Base-by-base conservation (phyloP, 225 moss, liverwort and hornwort genomes). In the Straminergon stramineum region DNA sequence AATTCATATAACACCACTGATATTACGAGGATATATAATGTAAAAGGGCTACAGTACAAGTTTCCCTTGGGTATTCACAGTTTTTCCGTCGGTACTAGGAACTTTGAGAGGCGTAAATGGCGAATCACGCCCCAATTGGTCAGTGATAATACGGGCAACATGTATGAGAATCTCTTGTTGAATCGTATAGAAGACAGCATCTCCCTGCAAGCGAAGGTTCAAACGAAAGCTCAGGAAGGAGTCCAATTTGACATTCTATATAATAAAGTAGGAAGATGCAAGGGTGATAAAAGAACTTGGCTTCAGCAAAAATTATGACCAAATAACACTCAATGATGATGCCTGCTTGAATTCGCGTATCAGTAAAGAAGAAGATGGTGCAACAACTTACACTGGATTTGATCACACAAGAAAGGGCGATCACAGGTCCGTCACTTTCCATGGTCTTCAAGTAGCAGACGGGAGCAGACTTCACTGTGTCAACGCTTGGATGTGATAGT, bases 91-190 rank as follows among this genome's bases (percentile, higher is more conserved):
- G n/a, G 88, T 81, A 78, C 85, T 91, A 14, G 76, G 84, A 84
- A 24, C 76, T 56, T 82, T 48, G 87, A 89, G 84, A 87, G 91
- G 93, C 55, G 61, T 82, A 64, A 91, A 93, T 30, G 95, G 92
- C 32, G 91, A 92, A 82, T 90, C 92, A 34, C 43, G 43, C 17
- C 93, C 93, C 79, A 92, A 84, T 60, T 74, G 63, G 63, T 92
- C 88, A 7, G 91, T 89, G 43, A 95, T 96, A 31, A 97, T 92
- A 56, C 93, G 89, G 31, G 95, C 95, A 62, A 94, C 93, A 35
- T 84, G 94, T 55, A 97, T 83, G 68, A 97, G 89, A 88, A 99
- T 97, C 57, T 88, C 89, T 71, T 97, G 97, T 87, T 97, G 94
- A 78, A 85, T 89, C 79, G 45, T 91, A 79, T 92, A 94, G 84